phyloP scores from a whole-genome alignment of 176 grass and related monocot species.

The Avena sativa region DNA sequence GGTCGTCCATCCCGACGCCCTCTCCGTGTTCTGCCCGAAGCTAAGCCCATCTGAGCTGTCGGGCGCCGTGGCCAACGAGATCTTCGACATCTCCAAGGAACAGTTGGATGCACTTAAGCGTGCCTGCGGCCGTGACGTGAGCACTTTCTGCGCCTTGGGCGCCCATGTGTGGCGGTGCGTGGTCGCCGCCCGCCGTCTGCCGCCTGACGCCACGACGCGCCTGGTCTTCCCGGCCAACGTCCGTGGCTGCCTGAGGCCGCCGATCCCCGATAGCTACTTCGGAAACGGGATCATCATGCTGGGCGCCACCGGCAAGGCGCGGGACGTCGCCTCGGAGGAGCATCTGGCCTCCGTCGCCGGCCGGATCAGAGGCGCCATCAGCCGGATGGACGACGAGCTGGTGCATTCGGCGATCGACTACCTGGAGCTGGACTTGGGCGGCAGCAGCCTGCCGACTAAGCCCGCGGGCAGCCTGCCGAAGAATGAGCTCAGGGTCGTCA shows the following conservation, averaged over 20 bases:
- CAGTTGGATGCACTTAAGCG: background rate
- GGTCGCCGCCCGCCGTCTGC: background rate
- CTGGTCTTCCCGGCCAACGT: background rate
- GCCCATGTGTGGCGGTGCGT: background rate
- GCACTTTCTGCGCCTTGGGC: background rate
- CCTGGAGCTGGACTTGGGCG: background rate
- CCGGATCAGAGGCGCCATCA: background rate
- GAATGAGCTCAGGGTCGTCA: background rate
- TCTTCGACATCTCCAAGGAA: background rate
- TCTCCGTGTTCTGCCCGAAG: slow-evolving; percentile 14
- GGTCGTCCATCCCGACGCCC: background rate
- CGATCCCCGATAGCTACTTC: background rate
- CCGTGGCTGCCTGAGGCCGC: background rate
- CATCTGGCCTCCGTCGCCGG: background rate
- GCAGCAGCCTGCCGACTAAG: too few species aligned
- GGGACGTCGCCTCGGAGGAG: slow-evolving; percentile 13
- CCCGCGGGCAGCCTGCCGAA: too few species aligned
- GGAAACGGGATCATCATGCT: background rate
- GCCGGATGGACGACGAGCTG: background rate
- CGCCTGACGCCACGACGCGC: background rate
- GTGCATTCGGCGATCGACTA: slow-evolving; percentile 25
- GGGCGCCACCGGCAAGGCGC: background rate
- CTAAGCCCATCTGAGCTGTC: background rate
- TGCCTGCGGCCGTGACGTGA: background rate
- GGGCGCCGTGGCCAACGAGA: background rate